Evolutionary conservation across 2,329 filamentous ascomycete species (phyloP), one percentile per base, ranked within the genome.

Genomic region (Trichoderma hamatum): DNA sequence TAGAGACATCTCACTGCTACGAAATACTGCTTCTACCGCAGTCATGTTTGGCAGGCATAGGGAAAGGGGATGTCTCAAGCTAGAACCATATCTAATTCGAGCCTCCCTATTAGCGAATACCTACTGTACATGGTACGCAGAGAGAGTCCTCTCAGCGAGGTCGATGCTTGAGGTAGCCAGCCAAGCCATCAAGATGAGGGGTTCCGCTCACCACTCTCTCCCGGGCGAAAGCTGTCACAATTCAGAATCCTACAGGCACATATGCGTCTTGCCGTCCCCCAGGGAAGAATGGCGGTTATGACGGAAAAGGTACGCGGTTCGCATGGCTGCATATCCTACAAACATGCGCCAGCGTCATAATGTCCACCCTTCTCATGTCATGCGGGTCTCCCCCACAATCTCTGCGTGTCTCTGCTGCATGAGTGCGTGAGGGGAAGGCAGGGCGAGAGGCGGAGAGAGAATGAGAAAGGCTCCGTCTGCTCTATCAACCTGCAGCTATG

Each of bases 381-480:
- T 68, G 65, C 65, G 65, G 55, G 56, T 68, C 56, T 68, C 65
- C 61, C 56, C 65, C 65, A 68, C 65, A 68, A 46, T 60, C 32
- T 68, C 65, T 68, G 21, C 52, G 34, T 67, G 54, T 59, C 46
- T 10, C 26, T 26, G 28, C 43, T 59, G 54, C 64, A 67, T 58
- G 54, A 64, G 34, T 32, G 36, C 52, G 54, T 39, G 64, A 59
- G 64, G 64, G 64, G 64, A 67, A 59, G 64, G 26, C 54, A 21
- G 51, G 39, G 54, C 30, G 21, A 28, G 30, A 67, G 54, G 64
- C 54, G 64, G 54, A 67, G 64, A 67, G 24, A 24, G 19, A n/a
- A 49, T 16, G 26, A 32, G 60, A 56, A 56, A 56, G 46, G 46
- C 61, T 64, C 32, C 49, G 46, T 19, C 21, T 32, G 13, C 56